These are phyloP conservation scores for Quercus variabilis DNA, from an alignment of 306 rosid genomes.

Conservation along the genomic window DNA sequence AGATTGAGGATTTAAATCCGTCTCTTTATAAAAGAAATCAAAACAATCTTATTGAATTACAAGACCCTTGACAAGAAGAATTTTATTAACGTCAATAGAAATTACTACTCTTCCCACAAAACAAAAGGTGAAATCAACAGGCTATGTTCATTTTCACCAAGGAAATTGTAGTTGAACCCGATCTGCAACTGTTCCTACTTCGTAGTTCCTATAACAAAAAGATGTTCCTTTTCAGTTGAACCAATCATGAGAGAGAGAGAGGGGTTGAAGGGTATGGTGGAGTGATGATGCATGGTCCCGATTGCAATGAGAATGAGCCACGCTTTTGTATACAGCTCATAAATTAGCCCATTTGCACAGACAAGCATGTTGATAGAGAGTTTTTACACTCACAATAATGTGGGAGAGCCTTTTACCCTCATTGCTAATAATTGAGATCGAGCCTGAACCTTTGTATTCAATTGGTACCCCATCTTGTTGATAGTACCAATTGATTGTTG, in stretches of 20 bases:
- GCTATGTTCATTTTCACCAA: background rate
- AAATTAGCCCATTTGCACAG: constrained; percentile 32
- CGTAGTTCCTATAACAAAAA: background rate
- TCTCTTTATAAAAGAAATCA: too few species aligned
- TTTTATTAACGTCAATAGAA: background rate
- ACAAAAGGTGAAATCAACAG: background rate
- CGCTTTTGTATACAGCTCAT: constrained; percentile 24
- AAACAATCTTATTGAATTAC: too few species aligned
- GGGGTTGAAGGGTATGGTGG: background rate
- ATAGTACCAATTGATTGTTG: constrained; percentile 26
- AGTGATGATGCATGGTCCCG: constrained; percentile 47
- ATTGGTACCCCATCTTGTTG: constrained; percentile 29
- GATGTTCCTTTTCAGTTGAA: background rate
- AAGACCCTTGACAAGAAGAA: background rate
- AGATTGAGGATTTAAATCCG: rapidly evolving
- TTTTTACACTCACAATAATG: constrained; percentile 26
- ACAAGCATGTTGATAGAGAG: constrained; percentile 58
- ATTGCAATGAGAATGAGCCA: constrained; percentile 11
- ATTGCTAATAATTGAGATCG: constrained; percentile 29
- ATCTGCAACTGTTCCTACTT: background rate
- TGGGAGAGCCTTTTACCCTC: constrained; percentile 13
- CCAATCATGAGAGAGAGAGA: constrained; percentile 23
- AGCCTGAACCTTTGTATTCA: constrained; percentile 30
- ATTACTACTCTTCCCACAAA: background rate
- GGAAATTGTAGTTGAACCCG: constrained; percentile 9